Conservation (phyloP, 345 rosid genomes). For the Rhizophora mangle region DNA sequence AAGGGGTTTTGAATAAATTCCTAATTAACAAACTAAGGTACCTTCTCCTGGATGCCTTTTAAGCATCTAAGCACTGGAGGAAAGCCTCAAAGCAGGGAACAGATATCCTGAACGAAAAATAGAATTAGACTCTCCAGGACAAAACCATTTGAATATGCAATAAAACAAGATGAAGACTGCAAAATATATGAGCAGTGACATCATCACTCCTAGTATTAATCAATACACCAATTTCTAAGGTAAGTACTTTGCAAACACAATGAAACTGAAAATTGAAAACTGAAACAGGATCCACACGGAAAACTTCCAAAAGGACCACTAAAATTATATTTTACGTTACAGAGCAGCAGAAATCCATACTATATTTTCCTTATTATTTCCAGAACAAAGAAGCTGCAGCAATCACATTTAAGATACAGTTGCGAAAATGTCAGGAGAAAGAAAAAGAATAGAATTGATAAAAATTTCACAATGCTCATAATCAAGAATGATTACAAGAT, state of each 20-base stretch:
- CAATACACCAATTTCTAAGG: too few relatives aligned
- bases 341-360: conserved; percentile 14
- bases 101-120: conserved; percentile 84
- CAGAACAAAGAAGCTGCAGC: conserved; percentile 24
- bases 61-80: conserved; percentile 77
- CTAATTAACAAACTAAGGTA: conserved; percentile 82
- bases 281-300: conserved; percentile 21
- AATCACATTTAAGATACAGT: conserved; percentile 13
- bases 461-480: conserved; percentile 44
- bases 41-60: conserved; percentile 96
- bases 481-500: conserved; percentile 48
- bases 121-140: conserved; percentile 61
- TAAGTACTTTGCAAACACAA: not conserved
- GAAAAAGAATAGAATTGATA: conserved; percentile 20
- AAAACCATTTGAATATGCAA: conserved; percentile 16
- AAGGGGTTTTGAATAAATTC: conserved; percentile 41
- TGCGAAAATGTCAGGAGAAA: conserved; percentile 13
- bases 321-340: conserved; percentile 14
- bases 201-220: not conserved
- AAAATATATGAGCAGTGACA: conserved; percentile 4
- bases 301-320: conserved; percentile 18
- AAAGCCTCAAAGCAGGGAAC: conserved; percentile 71
- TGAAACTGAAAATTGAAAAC: not conserved
- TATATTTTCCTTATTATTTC: conserved; percentile 11
- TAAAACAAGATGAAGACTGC: conserved; percentile 2